Evolutionary conservation across 768 basidiomycete genomes (phyloP).

Genomic region (Phanerochaete carnosa): DNA sequence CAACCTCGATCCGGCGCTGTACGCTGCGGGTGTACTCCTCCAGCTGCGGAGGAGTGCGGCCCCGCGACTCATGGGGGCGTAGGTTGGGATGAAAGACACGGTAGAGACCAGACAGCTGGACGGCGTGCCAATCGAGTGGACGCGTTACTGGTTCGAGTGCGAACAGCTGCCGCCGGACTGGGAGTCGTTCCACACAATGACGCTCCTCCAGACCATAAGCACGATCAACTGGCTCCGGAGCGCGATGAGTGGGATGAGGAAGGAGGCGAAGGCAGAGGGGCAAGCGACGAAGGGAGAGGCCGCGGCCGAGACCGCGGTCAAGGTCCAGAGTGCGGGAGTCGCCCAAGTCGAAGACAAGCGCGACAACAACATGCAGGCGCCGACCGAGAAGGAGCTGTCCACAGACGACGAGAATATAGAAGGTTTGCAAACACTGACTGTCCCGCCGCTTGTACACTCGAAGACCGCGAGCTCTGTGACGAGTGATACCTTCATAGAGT

Average conservation of each 20-base stretch:
- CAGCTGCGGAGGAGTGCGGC: background rate
- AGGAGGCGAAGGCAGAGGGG: background rate
- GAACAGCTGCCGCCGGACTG: slow-evolving; percentile 10
- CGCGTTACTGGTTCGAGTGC: slow-evolving; percentile 12
- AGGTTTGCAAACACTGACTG: too few relatives aligned
- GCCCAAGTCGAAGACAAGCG: background rate
- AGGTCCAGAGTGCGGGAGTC: background rate
- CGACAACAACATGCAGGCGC: background rate
- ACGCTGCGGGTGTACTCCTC: slow-evolving; percentile 6
- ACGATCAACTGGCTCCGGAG: slow-evolving; percentile 8
- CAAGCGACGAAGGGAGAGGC: background rate
- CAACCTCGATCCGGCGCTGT: slow-evolving; percentile 16
- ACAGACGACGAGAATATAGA: too few relatives aligned
- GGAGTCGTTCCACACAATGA: slow-evolving; percentile 12
- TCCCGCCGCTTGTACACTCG: too few relatives aligned
- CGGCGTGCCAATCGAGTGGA: slow-evolving; percentile 9
- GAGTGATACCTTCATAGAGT: too few relatives aligned
- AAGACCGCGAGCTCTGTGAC: too few relatives aligned
- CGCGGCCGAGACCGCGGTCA: background rate
- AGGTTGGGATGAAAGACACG: background rate
- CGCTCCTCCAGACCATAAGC: slow-evolving; percentile 4
- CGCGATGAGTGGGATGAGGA: slow-evolving; percentile 3
- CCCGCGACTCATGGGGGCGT: background rate
- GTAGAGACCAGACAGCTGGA: slow-evolving; percentile 3
- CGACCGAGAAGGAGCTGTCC: background rate